These are phyloP conservation scores for Lipomyces japonicus DNA, from an alignment of 805 yeast species.

Conservation along the genomic window DNA sequence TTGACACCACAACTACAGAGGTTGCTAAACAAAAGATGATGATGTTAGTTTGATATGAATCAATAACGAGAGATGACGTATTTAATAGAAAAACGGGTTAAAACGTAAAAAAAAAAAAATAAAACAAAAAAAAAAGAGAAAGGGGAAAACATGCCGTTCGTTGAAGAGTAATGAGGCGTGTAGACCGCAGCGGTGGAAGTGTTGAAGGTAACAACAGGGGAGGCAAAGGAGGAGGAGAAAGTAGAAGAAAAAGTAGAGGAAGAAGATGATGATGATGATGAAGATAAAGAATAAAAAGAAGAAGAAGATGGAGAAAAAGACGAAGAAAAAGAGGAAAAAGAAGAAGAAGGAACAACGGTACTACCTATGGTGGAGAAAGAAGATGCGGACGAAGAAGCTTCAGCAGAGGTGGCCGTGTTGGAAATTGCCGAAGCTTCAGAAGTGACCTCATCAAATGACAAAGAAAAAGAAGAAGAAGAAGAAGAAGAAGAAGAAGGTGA, in stretches of 20 bases:
- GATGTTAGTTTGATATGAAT: neutral
- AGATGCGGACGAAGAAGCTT: slow-evolving; percentile 33
- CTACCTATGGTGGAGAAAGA: slow-evolving; percentile 29
- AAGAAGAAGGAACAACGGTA: slow-evolving; percentile 10
- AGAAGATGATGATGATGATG: slow-evolving; percentile 30
- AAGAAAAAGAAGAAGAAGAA: slow-evolving; percentile 33
- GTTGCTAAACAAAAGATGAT: slow-evolving; percentile 8
- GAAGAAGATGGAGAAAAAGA: slow-evolving; percentile 22
- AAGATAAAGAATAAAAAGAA: slow-evolving; percentile 27
- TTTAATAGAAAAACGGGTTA: neutral
- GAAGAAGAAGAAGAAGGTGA: slow-evolving; percentile 30
- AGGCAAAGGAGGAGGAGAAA: slow-evolving; percentile 21
- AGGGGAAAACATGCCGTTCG: slow-evolving; percentile 17
- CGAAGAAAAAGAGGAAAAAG: slow-evolving; percentile 30
- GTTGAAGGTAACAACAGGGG: slow-evolving; percentile 16
- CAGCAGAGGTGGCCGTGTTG: slow-evolving; percentile 22
- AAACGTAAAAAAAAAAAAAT: neutral
- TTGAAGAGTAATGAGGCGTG: slow-evolving; percentile 8
- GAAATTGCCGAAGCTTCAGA: slow-evolving; percentile 29
- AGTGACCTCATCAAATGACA: too few species aligned
- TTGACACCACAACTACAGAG: slow-evolving; percentile 3
- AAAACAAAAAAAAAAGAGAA: neutral
- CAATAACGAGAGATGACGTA: neutral
- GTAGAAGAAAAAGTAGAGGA: slow-evolving; percentile 31
- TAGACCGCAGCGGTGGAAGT: slow-evolving; percentile 18